Evolutionary conservation across 2,329 filamentous ascomycete species (phyloP), one percentile per base, ranked within the genome.

Genomic region (Aspergillus tubingensis): DNA sequence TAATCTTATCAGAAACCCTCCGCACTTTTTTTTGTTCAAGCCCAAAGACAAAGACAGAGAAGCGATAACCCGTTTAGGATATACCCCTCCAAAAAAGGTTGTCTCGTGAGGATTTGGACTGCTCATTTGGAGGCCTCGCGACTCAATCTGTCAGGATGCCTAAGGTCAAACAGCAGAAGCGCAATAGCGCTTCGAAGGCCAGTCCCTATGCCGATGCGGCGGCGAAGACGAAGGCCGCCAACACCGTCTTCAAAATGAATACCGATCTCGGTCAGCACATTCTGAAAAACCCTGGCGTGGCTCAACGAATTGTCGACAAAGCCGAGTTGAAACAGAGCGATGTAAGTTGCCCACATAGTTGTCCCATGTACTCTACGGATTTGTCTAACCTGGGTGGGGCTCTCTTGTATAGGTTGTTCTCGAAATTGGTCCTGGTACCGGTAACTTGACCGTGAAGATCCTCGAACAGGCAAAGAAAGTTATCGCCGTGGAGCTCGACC

Each of bases 171-270:
- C 73, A 76, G n/a, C 71, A 76, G 58, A 86, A 86, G 79, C 83
- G 83, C 74, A 79, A 82, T 67, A 78, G 78, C 61, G 76, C 79
- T 58, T 73, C 74, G 8, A 68, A 73, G 23, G 71, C 71, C 23
- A 70, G 67, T 30, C 76, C 77, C 8, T 80, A 79, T 64, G 71
- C 74, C 10, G 74, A 78, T 61, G 72, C 78, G 39, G 74, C 77
- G 44, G 72, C 77, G 55, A 85, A 86, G 74, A 72, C 80, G 21
- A 76, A 78, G 41, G 79, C 81, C 5, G 81, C 82, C 44, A 92
- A 96, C 80, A 93, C 91, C 70, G 91, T 97, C 77, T 98, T 98
- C 86, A 96, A 96, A 76, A 96, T 97, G 87, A 96, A 96, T 82
- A 95, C 90, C 69, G 86, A 94, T 76, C 86, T 95, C 67, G 92